Conservation (phyloP, 768 basidiomycete species). For the Boletus rubroflammeus region DNA sequence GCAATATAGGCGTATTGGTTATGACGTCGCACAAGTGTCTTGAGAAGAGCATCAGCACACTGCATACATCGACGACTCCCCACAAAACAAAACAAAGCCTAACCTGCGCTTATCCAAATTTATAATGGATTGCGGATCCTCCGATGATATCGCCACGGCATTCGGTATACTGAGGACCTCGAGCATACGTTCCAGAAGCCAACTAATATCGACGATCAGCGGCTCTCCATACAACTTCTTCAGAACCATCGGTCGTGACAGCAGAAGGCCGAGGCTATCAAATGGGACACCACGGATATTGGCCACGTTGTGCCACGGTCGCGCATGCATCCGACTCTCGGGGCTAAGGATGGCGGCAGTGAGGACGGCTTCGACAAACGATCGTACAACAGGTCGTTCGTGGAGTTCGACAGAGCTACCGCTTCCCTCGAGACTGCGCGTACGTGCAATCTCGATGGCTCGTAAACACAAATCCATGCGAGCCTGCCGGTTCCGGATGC, state of each 20-base stretch:
- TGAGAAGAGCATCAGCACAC: conserved; percentile 16
- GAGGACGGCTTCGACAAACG: conserved; percentile 76
- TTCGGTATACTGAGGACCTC: conserved; percentile 77
- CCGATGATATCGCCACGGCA: conserved; percentile 51
- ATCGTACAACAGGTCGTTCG: conserved; percentile 66
- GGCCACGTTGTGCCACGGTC: conserved; percentile 78
- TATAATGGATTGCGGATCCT: conserved; percentile 57
- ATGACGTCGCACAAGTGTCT: conserved; percentile 71
- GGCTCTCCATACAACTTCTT: conserved; percentile 44
- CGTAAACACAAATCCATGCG: conserved; percentile 71
- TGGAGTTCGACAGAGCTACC: conserved; percentile 34
- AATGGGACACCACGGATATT: conserved; percentile 54
- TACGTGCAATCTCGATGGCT: conserved; percentile 70
- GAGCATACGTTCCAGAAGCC: conserved; percentile 78
- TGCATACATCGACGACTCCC: not conserved
- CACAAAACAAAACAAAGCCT: conserved; percentile 13
- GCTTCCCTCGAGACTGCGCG: conserved; percentile 48
- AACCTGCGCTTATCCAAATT: conserved; percentile 85
- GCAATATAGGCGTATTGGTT: conserved; percentile 46
- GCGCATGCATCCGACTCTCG: conserved; percentile 72
- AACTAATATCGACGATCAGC: conserved; percentile 73
- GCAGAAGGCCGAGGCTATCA: conserved; percentile 57
- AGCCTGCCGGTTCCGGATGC: conserved; percentile 58
- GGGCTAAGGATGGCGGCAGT: conserved; percentile 74
- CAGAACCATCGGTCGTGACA: conserved; percentile 49